A percentile compares a stretch with the other conserved stretches of the same genome.
phyloP scores from a whole-genome alignment of 371 early-diverging fungal genomes.

The Capillidium rhysosporum region DNA sequence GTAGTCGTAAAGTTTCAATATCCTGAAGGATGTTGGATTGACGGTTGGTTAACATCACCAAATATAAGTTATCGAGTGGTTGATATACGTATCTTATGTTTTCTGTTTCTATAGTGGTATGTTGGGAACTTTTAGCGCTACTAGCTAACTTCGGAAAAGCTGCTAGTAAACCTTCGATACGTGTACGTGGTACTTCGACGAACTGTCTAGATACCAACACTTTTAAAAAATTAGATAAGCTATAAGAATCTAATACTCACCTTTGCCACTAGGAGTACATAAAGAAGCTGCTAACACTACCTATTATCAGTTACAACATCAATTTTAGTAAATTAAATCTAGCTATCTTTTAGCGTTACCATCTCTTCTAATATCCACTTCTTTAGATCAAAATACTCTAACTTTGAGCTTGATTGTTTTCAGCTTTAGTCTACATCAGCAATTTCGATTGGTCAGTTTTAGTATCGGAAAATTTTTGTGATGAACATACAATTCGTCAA shows the following conservation, averaged over 20 bases:
- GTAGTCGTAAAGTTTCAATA: slow-evolving; percentile 79
- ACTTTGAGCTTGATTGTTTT: too few relatives aligned
- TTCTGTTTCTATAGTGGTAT: slow-evolving; percentile 92
- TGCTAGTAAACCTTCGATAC: slow-evolving; percentile 86
- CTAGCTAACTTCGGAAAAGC: slow-evolving; percentile 91
- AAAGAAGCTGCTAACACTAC: slow-evolving; percentile 6
- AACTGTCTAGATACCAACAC: slow-evolving; percentile 92
- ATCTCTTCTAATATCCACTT: too few relatives aligned
- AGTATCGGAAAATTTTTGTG: too few relatives aligned
- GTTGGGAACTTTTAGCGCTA: slow-evolving; percentile 54
- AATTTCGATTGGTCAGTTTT: too few relatives aligned
- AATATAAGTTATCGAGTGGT: slow-evolving; percentile 81
- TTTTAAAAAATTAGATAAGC: slow-evolving; percentile 12
- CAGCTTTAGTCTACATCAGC: too few relatives aligned
- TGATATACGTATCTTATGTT: slow-evolving; percentile 92
- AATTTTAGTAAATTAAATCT: not conserved
- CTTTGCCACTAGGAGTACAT: slow-evolving; percentile 7
- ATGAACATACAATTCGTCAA: too few relatives aligned
- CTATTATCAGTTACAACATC: not conserved
- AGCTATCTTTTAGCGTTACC: too few relatives aligned
- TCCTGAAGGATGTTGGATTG: slow-evolving; percentile 77
- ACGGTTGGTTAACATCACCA: slow-evolving; percentile 22
- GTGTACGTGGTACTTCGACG: slow-evolving; percentile 86
- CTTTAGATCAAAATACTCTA: too few relatives aligned
- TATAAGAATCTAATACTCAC: not conserved